phyloP scores from a whole-genome alignment of 2,329 filamentous ascomycete species.

The Colletotrichum costaricense region DNA sequence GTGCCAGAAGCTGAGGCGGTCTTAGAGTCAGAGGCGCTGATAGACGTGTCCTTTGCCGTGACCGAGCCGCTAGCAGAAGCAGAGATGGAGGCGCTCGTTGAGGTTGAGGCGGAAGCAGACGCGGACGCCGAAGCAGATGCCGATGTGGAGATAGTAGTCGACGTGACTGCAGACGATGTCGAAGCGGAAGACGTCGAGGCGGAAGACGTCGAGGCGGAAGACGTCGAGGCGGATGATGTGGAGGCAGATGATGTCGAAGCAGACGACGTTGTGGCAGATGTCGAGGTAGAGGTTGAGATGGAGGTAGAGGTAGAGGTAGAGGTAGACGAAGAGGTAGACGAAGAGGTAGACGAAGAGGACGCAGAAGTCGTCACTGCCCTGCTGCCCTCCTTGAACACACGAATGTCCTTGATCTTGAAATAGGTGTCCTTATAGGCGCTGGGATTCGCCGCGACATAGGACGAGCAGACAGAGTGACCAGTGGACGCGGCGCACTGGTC shows the following conservation, averaged over 20 bases:
- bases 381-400: slow-evolving; percentile 43
- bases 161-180: too few species aligned
- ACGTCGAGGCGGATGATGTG: slow-evolving; percentile 44
- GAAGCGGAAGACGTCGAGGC: slow-evolving; percentile 46
- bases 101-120: slow-evolving; percentile 14
- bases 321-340: slow-evolving; percentile 11
- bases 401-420: slow-evolving; percentile 59
- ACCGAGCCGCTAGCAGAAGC: neutral
- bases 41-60: neutral
- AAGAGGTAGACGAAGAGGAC: slow-evolving; percentile 21
- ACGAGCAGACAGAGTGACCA: slow-evolving; percentile 43
- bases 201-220: slow-evolving; percentile 45
- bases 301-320: neutral
- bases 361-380: slow-evolving; percentile 38
- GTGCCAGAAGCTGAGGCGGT: neutral
- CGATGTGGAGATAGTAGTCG: slow-evolving; percentile 33
- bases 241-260: slow-evolving; percentile 47
- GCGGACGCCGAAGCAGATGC: neutral
- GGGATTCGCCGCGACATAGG: slow-evolving; percentile 52
- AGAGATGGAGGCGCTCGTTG: neutral
- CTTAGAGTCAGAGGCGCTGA: slow-evolving; percentile 41
- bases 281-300: neutral
- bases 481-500: slow-evolving; percentile 41
- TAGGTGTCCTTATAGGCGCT: slow-evolving; percentile 48
- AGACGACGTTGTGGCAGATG: neutral